Conservation (phyloP, 148 eudicot species). For the Vaccinium vitisidaea region DNA sequence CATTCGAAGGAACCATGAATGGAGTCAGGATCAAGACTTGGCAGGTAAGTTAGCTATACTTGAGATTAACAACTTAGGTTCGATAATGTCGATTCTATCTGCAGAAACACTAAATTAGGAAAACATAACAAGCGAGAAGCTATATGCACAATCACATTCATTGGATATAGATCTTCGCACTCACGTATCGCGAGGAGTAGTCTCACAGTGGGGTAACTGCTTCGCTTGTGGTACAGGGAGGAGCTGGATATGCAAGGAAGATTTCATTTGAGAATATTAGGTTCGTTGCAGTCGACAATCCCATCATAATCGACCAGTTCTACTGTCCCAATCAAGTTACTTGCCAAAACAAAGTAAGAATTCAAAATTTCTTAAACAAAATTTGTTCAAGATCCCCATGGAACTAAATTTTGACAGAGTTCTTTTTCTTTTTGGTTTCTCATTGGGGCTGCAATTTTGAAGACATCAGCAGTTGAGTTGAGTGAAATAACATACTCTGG, state of each 20-base stretch:
- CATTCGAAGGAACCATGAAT: slow-evolving; percentile 27
- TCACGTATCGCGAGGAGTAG: too few relatives aligned
- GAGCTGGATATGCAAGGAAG: slow-evolving; percentile 39
- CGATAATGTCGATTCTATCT: not conserved
- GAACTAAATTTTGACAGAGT: not conserved
- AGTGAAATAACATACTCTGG: not conserved
- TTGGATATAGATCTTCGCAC: too few relatives aligned
- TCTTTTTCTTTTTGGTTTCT: not conserved
- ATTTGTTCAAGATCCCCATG: not conserved
- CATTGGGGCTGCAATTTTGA: not conserved
- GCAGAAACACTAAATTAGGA: too few relatives aligned
- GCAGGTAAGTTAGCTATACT: slow-evolving; percentile 27
- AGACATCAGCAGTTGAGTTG: slow-evolving; percentile 2
- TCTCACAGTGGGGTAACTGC: not conserved
- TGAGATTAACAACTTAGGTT: not conserved
- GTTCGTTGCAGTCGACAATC: slow-evolving; percentile 33
- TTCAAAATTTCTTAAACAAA: not conserved
- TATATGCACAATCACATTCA: too few relatives aligned
- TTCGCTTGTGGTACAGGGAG: slow-evolving; percentile 30
- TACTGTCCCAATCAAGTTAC: slow-evolving; percentile 35
- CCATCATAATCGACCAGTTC: slow-evolving; percentile 48
- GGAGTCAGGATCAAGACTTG: slow-evolving; percentile 43
- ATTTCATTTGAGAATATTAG: slow-evolving; percentile 42
- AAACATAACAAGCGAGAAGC: too few relatives aligned
- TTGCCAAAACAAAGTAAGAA: slow-evolving; percentile 38